Percentiles rank a stretch among this genome's conserved stretches.
Conservation (phyloP, 345 rosid species). For the Lagerstroemia speciosa region DNA sequence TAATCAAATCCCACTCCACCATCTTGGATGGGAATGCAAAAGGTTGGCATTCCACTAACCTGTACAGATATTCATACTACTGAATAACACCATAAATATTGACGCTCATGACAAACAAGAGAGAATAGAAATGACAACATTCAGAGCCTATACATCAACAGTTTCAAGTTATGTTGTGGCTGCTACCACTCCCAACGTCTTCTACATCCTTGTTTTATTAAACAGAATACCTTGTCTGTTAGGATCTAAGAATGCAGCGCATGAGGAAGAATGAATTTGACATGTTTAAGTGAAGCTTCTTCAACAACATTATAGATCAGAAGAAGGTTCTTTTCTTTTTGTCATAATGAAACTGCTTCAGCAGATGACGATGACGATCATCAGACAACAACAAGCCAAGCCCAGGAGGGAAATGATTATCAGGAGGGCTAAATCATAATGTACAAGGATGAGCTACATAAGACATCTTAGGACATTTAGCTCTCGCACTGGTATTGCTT, state of each 20-base stretch:
- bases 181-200: background rate
- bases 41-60: constrained; percentile 99
- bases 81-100: background rate
- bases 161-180: background rate
- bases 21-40: constrained; percentile 75
- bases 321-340: background rate
- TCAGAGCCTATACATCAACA: background rate
- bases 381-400: background rate
- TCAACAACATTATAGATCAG: background rate
- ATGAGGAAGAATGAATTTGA: background rate
- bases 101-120: background rate
- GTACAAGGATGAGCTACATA: too few relatives aligned
- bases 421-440: background rate
- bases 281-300: background rate
- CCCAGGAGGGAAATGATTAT: background rate
- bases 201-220: background rate
- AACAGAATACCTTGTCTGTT: background rate
- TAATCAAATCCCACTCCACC: constrained; percentile 98
- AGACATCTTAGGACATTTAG: too few relatives aligned
- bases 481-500: background rate
- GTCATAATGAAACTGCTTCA: too few relatives aligned
- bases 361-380: too few relatives aligned
- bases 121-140: background rate
- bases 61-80: constrained; percentile 20
- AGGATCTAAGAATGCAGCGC: background rate